Conservation (phyloP, 495 filamentous ascomycete genomes). For the Elaphomyces granulatus region DNA sequence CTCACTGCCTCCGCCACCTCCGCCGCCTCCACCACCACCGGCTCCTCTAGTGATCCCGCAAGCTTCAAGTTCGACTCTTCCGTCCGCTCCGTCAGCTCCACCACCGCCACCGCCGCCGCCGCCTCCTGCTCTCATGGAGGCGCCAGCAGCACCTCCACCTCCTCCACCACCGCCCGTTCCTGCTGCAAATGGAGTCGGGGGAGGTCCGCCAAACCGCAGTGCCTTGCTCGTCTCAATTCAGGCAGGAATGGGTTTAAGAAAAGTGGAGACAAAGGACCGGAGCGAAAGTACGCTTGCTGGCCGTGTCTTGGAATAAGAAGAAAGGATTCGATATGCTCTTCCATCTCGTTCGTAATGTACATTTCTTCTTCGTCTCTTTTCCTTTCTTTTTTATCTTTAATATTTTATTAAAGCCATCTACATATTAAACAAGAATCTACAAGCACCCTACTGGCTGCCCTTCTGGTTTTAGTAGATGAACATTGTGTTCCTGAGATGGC, state of each 20-base stretch:
- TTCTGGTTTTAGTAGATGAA: too few species aligned
- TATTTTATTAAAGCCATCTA: neutral
- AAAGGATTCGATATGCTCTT: neutral
- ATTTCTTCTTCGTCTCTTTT: neutral
- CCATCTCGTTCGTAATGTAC: neutral
- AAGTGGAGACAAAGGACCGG: slow-evolving; percentile 74
- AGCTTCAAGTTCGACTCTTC: slow-evolving; percentile 8
- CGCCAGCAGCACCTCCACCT: slow-evolving; percentile 19
- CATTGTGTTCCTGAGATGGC: too few species aligned
- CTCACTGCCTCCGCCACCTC: slow-evolving; percentile 8
- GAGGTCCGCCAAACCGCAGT: slow-evolving; percentile 29
- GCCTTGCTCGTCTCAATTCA: slow-evolving; percentile 71
- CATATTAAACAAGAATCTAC: too few species aligned
- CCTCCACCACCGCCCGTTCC: slow-evolving; percentile 35
- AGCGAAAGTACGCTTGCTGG: slow-evolving; percentile 57
- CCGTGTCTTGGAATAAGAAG: slow-evolving; percentile 42
- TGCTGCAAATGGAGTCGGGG: slow-evolving; percentile 13
- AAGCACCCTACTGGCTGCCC: too few species aligned
- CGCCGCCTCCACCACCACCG: slow-evolving; percentile 23
- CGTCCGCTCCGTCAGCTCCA: slow-evolving; percentile 2
- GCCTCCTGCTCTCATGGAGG: slow-evolving; percentile 16
- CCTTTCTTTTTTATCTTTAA: neutral
- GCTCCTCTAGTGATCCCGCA: slow-evolving; percentile 22
- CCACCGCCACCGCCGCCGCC: slow-evolving; percentile 25
- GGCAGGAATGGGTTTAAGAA: slow-evolving; percentile 58